Evolutionary conservation across 1,284 basidiomycete genomes (phyloP).

Genomic region (Polyporus tsugae): DNA sequence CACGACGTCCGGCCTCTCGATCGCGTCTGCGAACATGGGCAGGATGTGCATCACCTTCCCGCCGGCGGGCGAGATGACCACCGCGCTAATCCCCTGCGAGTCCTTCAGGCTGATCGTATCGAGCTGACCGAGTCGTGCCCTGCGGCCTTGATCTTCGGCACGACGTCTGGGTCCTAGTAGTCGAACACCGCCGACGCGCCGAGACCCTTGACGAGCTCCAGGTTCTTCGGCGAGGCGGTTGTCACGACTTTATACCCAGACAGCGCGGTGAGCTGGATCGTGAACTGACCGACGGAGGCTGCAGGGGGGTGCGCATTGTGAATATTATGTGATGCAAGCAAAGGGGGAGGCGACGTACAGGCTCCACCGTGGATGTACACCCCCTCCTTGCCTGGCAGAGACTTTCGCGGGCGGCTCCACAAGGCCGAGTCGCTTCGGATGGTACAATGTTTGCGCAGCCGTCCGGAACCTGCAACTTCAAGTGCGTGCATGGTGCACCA

Average conservation of each 20-base stretch:
- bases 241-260: constrained; percentile 51
- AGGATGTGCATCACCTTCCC: constrained; percentile 30
- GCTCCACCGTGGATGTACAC: constrained; percentile 44
- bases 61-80: constrained; percentile 27
- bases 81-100: constrained; percentile 31
- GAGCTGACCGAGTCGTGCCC: constrained; percentile 33
- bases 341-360: constrained; percentile 28
- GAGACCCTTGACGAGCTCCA: constrained; percentile 46
- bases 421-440: constrained; percentile 35
- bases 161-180: constrained; percentile 34
- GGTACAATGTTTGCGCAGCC: constrained; percentile 46
- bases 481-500: not conserved
- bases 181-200: constrained; percentile 53
- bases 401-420: constrained; percentile 37
- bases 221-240: constrained; percentile 49
- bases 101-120: constrained; percentile 32
- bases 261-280: constrained; percentile 51
- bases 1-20: constrained; percentile 13
- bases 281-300: constrained; percentile 50
- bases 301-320: not conserved
- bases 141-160: constrained; percentile 31
- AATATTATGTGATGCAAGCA: not conserved
- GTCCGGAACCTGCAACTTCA: constrained; percentile 42
- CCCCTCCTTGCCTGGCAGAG: constrained; percentile 34
- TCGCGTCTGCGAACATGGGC: not conserved